A percentile compares a stretch with the other conserved stretches of the same genome.
Evolutionary conservation across 2,329 filamentous ascomycete genomes (phyloP).

Genomic region (Lojkania enalia): DNA sequence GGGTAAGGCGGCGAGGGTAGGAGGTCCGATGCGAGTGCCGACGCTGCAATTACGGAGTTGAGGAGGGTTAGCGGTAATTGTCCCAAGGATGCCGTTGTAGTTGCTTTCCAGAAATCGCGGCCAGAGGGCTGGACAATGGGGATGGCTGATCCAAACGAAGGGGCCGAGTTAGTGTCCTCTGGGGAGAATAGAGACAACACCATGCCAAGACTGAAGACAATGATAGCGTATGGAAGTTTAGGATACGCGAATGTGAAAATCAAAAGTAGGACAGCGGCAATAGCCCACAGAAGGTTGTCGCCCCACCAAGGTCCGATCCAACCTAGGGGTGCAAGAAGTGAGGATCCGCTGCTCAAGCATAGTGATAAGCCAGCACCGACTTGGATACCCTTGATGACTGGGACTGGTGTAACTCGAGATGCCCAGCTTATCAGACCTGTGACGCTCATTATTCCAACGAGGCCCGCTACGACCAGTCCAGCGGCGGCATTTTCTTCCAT

Average conservation of each 20-base stretch:
- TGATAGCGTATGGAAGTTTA: slow-evolving; percentile 75
- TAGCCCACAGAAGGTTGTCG: slow-evolving; percentile 78
- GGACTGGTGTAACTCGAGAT: slow-evolving; percentile 74
- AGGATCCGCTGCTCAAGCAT: slow-evolving; percentile 71
- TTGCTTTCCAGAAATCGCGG: slow-evolving; percentile 56
- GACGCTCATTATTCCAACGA: slow-evolving; percentile 74
- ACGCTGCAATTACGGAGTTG: slow-evolving; percentile 89
- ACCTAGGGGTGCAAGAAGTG: slow-evolving; percentile 67
- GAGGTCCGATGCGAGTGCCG: slow-evolving; percentile 75
- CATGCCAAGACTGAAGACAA: slow-evolving; percentile 70
- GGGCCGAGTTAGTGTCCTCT: slow-evolving; percentile 12
- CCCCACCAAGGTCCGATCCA: slow-evolving; percentile 69
- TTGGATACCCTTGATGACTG: slow-evolving; percentile 93
- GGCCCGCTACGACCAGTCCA: slow-evolving; percentile 74
- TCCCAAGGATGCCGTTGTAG: slow-evolving; percentile 71
- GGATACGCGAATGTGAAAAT: slow-evolving; percentile 67
- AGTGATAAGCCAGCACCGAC: slow-evolving; percentile 86
- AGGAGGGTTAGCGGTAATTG: slow-evolving; percentile 90
- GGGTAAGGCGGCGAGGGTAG: slow-evolving; percentile 65
- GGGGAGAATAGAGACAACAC: slow-evolving; percentile 60
- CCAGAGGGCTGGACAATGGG: slow-evolving; percentile 54
- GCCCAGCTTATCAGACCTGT: slow-evolving; percentile 79
- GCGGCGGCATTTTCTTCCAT: slow-evolving; percentile 76
- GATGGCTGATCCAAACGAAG: slow-evolving; percentile 56
- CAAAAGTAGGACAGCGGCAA: slow-evolving; percentile 73